Conservation (phyloP, 2,329 filamentous ascomycete species). For the Paramyrothecium roridum region DNA sequence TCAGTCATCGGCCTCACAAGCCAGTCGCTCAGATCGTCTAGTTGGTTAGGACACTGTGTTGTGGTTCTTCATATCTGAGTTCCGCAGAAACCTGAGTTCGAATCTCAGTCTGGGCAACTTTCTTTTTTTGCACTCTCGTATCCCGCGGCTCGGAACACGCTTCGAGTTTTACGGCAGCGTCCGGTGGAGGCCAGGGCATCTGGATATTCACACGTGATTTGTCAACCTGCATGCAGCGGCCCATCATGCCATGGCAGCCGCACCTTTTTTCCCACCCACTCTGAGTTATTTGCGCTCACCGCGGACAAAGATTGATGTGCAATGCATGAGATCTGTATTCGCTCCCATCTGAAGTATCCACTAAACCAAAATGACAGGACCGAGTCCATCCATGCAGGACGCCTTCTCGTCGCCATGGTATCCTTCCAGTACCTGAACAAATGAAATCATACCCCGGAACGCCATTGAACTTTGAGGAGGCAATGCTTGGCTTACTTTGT, state of each 20-base stretch:
- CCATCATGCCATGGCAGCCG: background rate
- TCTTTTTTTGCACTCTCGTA: background rate
- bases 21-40: conserved; percentile 4
- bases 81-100: conserved; percentile 8
- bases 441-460: background rate
- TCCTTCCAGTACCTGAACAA: background rate
- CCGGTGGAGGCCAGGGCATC: background rate
- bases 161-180: background rate
- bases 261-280: background rate
- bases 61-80: background rate
- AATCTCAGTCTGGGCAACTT: conserved; percentile 5
- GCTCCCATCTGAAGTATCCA: background rate
- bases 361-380: background rate
- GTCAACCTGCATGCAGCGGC: background rate
- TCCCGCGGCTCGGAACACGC: background rate
- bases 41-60: conserved; percentile 9
- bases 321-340: background rate
- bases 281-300: too few species aligned
- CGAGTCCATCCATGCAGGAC: background rate
- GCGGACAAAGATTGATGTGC: too few species aligned
- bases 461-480: background rate
- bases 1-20: background rate
- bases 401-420: background rate
- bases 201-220: background rate
- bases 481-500: conserved; percentile 42